Evolutionary conservation across 768 basidiomycete genomes (phyloP), one percentile per base, ranked within the genome.

Genomic region (Lactarius sp.): DNA sequence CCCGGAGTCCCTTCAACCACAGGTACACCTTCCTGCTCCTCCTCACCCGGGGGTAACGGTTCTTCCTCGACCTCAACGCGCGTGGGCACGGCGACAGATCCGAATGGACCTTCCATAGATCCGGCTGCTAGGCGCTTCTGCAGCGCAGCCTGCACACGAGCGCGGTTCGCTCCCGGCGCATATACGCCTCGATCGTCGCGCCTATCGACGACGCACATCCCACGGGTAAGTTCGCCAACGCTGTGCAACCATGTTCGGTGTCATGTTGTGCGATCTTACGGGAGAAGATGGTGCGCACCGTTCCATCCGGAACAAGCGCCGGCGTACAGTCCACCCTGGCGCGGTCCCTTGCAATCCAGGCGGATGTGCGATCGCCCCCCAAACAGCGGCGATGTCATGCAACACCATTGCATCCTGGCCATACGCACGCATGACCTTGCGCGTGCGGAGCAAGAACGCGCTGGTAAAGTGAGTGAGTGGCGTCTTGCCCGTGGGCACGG

Each of bases 301-400:
- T 34, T 68, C 67, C 49, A 68, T 67, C n/a, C 20, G 37, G 36
- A 68, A 67, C 13, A 14, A 49, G 50, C 67, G 65, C 36, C 34
- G 66, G 18, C 51, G 52, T 51, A 78, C 77, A 56, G 72, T 71
- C 92, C 93, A 96, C 18, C 86, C 85, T 3, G 71, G 69, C 46
- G 61, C 76, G 71, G 72, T 78, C 63, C 56, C 69, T 50, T 56
- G 52, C 22, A 59, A 61, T 6, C 33, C 61, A 7, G 84, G 86
- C 18, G 88, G 86, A 62, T 88, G 85, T 61, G 81, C 80, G 16
- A 92, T 83, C 2, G 92, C 90, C 73, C 87, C 93, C 91, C 92
- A 96, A 16, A 96, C 81, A 2, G 92, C 90, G 12, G 86, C 85
- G 51, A 94, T 88, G 69, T 98, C 94, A 70, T 98, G 94, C 60